Evolutionary conservation across 1,284 basidiomycete species (phyloP).

Genomic region (Limonomyces culmigenus): DNA sequence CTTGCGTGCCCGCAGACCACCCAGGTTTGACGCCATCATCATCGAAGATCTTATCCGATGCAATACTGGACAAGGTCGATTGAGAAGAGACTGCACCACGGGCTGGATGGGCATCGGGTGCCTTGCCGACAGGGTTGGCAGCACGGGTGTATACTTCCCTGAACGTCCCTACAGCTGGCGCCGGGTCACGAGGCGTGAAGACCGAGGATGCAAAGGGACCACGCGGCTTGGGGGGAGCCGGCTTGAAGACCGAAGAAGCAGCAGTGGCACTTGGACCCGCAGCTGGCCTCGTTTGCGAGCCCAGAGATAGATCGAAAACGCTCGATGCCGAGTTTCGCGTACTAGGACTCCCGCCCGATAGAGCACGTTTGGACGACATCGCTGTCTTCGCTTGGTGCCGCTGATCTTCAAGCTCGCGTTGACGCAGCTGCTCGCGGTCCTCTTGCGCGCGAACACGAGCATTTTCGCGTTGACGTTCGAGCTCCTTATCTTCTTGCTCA

Average conservation of each 20-base stretch:
- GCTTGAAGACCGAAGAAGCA: slow-evolving; percentile 1
- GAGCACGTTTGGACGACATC: background rate
- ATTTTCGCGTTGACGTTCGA: background rate
- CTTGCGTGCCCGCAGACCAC: slow-evolving; percentile 45
- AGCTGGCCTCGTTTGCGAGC: too few species aligned
- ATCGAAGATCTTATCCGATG: slow-evolving; percentile 33
- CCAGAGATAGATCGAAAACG: background rate
- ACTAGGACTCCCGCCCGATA: background rate
- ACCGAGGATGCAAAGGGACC: slow-evolving; percentile 44
- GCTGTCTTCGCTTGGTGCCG: background rate
- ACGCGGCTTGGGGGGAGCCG: slow-evolving; percentile 24
- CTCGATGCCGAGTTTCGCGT: background rate
- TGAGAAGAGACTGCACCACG: slow-evolving; percentile 22
- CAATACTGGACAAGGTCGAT: slow-evolving; percentile 31
- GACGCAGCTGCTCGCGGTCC: background rate
- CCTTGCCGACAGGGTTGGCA: slow-evolving; percentile 12
- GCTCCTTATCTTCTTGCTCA: background rate
- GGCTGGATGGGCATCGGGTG: slow-evolving; percentile 5
- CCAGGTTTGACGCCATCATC: slow-evolving; percentile 23
- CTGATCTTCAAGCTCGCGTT: background rate
- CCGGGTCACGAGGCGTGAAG: slow-evolving; percentile 26
- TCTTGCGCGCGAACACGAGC: background rate
- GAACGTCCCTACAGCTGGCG: slow-evolving; percentile 12
- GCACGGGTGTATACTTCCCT: slow-evolving; percentile 13
- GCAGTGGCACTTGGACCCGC: background rate